Base-by-base conservation (phyloP, 306 rosid species). In the Cercis canadensis region DNA sequence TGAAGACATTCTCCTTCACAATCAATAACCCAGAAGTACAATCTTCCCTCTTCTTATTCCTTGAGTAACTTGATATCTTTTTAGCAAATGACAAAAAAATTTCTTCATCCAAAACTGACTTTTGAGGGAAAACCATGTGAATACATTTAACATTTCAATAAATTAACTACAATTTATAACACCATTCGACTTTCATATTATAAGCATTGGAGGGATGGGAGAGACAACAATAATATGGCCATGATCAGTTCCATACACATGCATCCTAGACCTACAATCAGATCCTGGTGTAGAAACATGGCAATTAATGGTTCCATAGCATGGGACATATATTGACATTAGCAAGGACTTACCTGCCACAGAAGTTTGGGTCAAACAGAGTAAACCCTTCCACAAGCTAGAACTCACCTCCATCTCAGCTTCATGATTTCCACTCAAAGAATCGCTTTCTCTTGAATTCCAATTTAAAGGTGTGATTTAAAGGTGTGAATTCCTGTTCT, bases 341-440 rank as follows among this genome's bases (percentile, higher is more conserved):
- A 44, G 36, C 55, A 58, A 66, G 58, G 18, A 53, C 17, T 81
- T 67, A 92, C 98, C 96, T 89, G 98, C 98, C 98, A 92, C 24
- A 92, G 57, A 46, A 92, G 95, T 31, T 92, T 84, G 58, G 98
- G 98, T 96, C 98, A 92, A 41, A 96, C n/a, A n/a, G n/a, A n/a
- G n/a, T n/a, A n/a, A n/a, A n/a, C n/a, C n/a, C n/a, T n/a, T n/a
- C n/a, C n/a, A n/a, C n/a, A n/a, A n/a, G n/a, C n/a, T n/a, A n/a
- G n/a, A n/a, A n/a, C n/a, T n/a, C n/a, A n/a, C n/a, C n/a, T n/a
- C n/a, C n/a, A n/a, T n/a, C n/a, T n/a, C n/a, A n/a, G n/a, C n/a
- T n/a, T n/a, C n/a, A n/a, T n/a, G n/a, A n/a, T n/a, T n/a, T n/a
- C n/a, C n/a, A n/a, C n/a, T n/a, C n/a, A n/a, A n/a, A n/a, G n/a